Base-by-base conservation (phyloP, 176 grass and related monocot genomes). In the Stipa capillata region DNA sequence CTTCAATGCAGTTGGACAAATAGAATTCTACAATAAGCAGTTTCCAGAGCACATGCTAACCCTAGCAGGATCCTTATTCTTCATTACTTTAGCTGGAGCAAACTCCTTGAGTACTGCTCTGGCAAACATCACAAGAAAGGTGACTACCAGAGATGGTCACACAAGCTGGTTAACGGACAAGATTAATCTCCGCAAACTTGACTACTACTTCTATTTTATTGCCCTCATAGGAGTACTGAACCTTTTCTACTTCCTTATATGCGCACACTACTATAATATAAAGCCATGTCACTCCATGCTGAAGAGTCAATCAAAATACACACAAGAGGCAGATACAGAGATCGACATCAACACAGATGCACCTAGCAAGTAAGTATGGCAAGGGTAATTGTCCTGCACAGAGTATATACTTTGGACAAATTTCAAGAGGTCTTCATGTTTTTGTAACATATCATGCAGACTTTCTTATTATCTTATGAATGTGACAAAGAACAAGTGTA, bases 1-100 rank as follows among this genome's bases (percentile, higher is more conserved):
- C 48, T 89, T 97, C 79, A 87, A 81, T 10, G 80, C 81, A 64
- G 85, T 97, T 53, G 91, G 89, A 52, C 92, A 94, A 79, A 88
- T 94, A 23, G 85, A 97, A 68, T 88, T 97, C 68, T 94, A 94
- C 65, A 97, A 97, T 57, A 85, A 80, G 70, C 87, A 94, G 84
- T 92, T 97, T 51, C 95, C 89, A 12, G 89, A 97, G 21, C 90
- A 94, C 59, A 92, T 94, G 89, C 85, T 86, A 67, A 59, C 95
- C 23, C 18, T 92, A 65, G 92, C 85, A 49, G 86, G 80, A 69
- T 83, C 92, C 3, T 69, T 97, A 43, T 92, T 90, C 47, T 90
- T 80, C 60, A 81, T 54, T 49, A 81, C 72, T 62, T 18, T 87
- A 57, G 85, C 89, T 24, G 80, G 71, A 56, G 82, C 87, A 36